phyloP scores from a whole-genome alignment of 2,329 filamentous ascomycete genomes.

The Harringtonia lauricola region DNA sequence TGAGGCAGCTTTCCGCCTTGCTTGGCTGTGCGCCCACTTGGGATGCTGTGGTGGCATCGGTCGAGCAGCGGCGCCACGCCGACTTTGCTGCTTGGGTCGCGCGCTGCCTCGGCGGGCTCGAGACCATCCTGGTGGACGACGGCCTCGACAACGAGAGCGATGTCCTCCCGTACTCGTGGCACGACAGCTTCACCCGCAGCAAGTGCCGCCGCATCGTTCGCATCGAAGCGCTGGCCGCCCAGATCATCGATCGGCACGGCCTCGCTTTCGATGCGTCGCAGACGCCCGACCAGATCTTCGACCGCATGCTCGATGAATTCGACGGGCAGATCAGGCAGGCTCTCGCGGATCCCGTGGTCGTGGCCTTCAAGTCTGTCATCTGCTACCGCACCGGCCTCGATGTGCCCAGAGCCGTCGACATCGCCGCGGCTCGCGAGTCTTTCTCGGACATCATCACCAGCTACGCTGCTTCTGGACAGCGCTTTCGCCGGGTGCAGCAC shows the following conservation, averaged over 20 bases:
- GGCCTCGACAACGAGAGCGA: slow-evolving; percentile 47
- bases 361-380: slow-evolving; percentile 73
- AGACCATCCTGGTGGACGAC: slow-evolving; percentile 70
- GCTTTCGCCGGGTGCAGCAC: slow-evolving; percentile 45
- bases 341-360: slow-evolving; percentile 56
- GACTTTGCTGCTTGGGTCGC: slow-evolving; percentile 46
- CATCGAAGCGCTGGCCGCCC: slow-evolving; percentile 61
- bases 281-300: slow-evolving; percentile 26
- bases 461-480: slow-evolving; percentile 15
- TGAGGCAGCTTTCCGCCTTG: slow-evolving; percentile 53
- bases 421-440: slow-evolving; percentile 27
- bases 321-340: slow-evolving; percentile 40
- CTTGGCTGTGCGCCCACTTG: slow-evolving; percentile 57
- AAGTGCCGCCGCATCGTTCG: slow-evolving; percentile 64
- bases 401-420: slow-evolving; percentile 34
- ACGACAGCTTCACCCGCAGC: slow-evolving; percentile 52
- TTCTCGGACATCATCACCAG: slow-evolving; percentile 24
- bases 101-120: slow-evolving; percentile 59
- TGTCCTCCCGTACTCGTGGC: slow-evolving; percentile 50
- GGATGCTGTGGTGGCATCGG: slow-evolving; percentile 34
- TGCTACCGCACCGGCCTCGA: slow-evolving; percentile 70
- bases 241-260: slow-evolving; percentile 39
- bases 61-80: slow-evolving; percentile 27
- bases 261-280: slow-evolving; percentile 19
- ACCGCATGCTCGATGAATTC: slow-evolving; percentile 38